A percentile compares a stretch with the other conserved stretches of the same genome.
These are phyloP conservation scores for Candida suzukii DNA, from an alignment of 805 yeast species.

Conservation along the genomic window DNA sequence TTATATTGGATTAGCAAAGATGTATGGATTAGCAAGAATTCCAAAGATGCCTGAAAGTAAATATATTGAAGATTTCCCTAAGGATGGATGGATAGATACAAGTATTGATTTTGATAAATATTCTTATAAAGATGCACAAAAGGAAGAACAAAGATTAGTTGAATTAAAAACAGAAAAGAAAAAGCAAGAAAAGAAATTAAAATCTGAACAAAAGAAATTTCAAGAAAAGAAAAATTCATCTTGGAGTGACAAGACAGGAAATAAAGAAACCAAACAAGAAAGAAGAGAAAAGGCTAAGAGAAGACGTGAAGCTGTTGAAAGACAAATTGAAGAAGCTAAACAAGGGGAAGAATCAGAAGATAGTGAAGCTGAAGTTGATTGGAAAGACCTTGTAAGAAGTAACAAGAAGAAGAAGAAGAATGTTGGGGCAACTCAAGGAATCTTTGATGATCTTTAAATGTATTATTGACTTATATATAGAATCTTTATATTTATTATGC, in stretches of 20 bases:
- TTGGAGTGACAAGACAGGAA: slow-evolving; percentile 70
- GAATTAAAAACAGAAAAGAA: slow-evolving; percentile 43
- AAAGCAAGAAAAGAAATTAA: slow-evolving; percentile 27
- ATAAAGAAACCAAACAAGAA: slow-evolving; percentile 52
- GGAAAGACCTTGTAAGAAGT: slow-evolving; percentile 76
- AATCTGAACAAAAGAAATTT: slow-evolving; percentile 36
- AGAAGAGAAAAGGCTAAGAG: slow-evolving; percentile 65
- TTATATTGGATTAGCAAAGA: slow-evolving; percentile 59
- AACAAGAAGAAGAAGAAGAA: slow-evolving; percentile 51
- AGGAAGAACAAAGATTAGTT: slow-evolving; percentile 55
- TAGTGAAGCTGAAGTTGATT: slow-evolving; percentile 56
- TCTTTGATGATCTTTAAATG: slow-evolving; percentile 49
- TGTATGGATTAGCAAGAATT: slow-evolving; percentile 74
- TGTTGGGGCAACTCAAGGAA: slow-evolving; percentile 38
- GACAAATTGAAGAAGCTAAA: slow-evolving; percentile 36
- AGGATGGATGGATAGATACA: slow-evolving; percentile 66
- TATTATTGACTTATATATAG: neutral
- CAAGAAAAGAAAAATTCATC: slow-evolving; percentile 51
- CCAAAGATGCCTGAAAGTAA: slow-evolving; percentile 93
- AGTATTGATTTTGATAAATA: slow-evolving; percentile 62
- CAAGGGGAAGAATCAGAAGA: slow-evolving; percentile 32
- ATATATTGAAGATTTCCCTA: slow-evolving; percentile 47
- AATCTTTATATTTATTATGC: no score
- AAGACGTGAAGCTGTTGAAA: slow-evolving; percentile 62
- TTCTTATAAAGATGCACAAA: slow-evolving; percentile 53